Base-by-base conservation (phyloP, 78 protist genomes). In the Bodo saltans region DNA sequence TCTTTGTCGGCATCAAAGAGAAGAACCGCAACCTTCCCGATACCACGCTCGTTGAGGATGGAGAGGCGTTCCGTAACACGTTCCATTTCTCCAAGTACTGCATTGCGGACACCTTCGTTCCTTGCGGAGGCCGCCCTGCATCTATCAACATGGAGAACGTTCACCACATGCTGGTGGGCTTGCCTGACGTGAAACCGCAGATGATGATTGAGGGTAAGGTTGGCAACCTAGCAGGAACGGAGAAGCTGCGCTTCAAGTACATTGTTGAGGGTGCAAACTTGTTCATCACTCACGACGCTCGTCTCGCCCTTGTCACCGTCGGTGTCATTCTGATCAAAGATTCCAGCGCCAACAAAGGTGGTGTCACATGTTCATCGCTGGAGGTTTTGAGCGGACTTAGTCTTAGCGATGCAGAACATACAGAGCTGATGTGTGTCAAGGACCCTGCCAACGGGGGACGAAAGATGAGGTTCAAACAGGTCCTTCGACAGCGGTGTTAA, bases 111-210 rank as follows among this genome's bases (percentile, higher is more conserved):
- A 29, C 93, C 68, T 93, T 94, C n/a, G 94, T 94, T 17, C 97
- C 97, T 38, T 94, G 96, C 83, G 97, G 97, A 28, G 97, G 97
- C 25, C 90, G 97, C n/a, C 97, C 97, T 27, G 95, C 83, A 38
- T 69, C 96, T 0, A 86, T 94, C 74, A 87, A 88, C 74, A 8
- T 72, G 34, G 23, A 33, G 47, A 94, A 93, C 74, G 94, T 92
- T 53, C 41, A 47, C 33, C 0, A 30, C 38, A 28, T 88, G 79
- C 72, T 60, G 38, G 25, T 4, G 21, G 67, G 81, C 34, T 3
- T 17, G 3, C 81, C 81, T 23, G 8, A 8, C 60, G 60, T 47
- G n/a, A 47, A 8, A 8, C n/a, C 60, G n/a, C n/a, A 47, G n/a
- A 47, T 47, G 60, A 8, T 47, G n/a, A 47, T 17, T 17, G 60